Evolutionary conservation across 257 asterid genomes (phyloP), one percentile per base, ranked within the genome.

Genomic region (Petunia axillaris): DNA sequence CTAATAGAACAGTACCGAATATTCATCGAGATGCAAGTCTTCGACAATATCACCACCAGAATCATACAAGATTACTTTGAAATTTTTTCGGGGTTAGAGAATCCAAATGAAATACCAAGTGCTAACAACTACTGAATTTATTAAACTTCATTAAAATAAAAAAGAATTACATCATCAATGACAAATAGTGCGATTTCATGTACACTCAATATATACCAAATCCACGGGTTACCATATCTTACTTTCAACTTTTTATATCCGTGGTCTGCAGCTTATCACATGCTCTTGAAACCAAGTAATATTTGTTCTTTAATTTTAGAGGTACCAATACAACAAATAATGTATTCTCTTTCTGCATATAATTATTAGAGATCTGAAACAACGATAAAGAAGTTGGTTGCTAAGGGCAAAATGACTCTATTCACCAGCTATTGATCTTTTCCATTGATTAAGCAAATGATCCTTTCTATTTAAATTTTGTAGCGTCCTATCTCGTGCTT

Each of bases 51-150:
- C 16, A 64, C 44, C 16, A 64, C 10, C 13, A 64, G 35, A 64
- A 38, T 38, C 71, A 5, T 64, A 38, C 25, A 64, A 9, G 10
- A 64, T 64, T 64, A 64, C 38, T 64, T 9, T 11, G 4, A 64
- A 64, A 2, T 35, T 25, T 48, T 40, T 5, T 71, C 5, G 13
- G 46, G 71, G 39, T 64, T 64, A 4, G 11, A 73, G 77, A 73
- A 73, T 73, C 46, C 46, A 50, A 50, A 25, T 6, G 62, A 25
- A 25, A 73, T 50, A 48, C 36, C 46, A 73, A 1, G 78, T 35
- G 78, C 36, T 73, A 73, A 50, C 36, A 73, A 73, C 36, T 73
- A 50, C 6, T 73, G 78, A 11, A 0, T 73, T 73, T 5, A 73
- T 73, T 35, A 73, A 0, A 68, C 4, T 1, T n/a, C 3, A 10